phyloP scores from a whole-genome alignment of 495 filamentous ascomycete genomes.

The Tricharina praecox region DNA sequence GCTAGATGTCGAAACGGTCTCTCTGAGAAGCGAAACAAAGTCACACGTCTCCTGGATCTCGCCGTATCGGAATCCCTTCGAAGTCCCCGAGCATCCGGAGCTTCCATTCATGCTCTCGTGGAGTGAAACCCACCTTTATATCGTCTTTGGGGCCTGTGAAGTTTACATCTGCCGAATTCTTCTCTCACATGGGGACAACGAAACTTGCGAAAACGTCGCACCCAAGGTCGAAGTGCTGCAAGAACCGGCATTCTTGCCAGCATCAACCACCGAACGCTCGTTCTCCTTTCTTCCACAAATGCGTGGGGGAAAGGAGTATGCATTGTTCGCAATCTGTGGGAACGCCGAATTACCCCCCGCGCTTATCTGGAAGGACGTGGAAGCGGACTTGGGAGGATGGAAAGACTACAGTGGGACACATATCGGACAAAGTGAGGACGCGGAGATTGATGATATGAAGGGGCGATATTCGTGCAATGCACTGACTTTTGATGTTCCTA shows the following conservation, averaged over 20 bases:
- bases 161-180: background rate
- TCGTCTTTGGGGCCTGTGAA: constrained; percentile 3
- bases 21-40: background rate
- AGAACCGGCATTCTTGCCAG: background rate
- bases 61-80: background rate
- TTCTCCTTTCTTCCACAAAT: background rate
- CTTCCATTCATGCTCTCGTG: background rate
- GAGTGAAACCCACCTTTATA: background rate
- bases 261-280: constrained; percentile 1
- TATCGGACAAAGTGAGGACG: background rate
- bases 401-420: background rate
- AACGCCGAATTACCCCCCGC: background rate
- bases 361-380: constrained; percentile 1
- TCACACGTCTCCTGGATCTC: background rate
- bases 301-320: background rate
- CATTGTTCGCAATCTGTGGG: background rate
- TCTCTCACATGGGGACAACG: background rate
- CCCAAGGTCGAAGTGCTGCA: background rate
- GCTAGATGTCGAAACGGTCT: background rate
- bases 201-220: background rate
- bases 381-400: constrained; percentile 1
- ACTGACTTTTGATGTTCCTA: background rate
- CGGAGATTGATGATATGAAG: background rate
- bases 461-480: background rate
- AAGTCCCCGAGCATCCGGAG: background rate